Percentiles rank a stretch among this genome's conserved stretches.
phyloP scores from a whole-genome alignment of 768 basidiomycete genomes.

The Suillus clintonianus region DNA sequence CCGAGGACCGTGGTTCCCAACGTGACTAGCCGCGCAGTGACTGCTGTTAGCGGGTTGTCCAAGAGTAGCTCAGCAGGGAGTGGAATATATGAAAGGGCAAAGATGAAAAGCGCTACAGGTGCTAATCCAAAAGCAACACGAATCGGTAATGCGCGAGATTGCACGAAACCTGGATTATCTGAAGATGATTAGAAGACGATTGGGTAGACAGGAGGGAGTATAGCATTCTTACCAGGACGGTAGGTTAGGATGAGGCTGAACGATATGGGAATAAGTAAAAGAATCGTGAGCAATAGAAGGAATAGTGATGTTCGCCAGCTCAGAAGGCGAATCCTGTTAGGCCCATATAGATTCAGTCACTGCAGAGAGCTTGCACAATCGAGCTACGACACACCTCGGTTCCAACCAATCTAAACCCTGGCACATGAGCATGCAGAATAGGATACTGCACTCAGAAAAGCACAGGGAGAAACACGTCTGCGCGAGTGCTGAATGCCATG shows the following conservation, averaged over 20 bases:
- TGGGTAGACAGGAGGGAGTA: not conserved
- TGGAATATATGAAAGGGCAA: slow-evolving; percentile 66
- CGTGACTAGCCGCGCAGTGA: slow-evolving; percentile 66
- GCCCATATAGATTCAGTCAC: not conserved
- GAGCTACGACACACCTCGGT: slow-evolving; percentile 45
- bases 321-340: slow-evolving; percentile 55
- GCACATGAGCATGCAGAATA: slow-evolving; percentile 73
- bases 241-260: slow-evolving; percentile 59
- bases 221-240: slow-evolving; percentile 28
- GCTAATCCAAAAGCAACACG: slow-evolving; percentile 46
- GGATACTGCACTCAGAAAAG: slow-evolving; percentile 72
- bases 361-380: slow-evolving; percentile 1
- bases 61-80: slow-evolving; percentile 53
- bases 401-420: slow-evolving; percentile 62
- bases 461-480: slow-evolving; percentile 64
- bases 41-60: slow-evolving; percentile 46
- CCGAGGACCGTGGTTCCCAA: slow-evolving; percentile 82
- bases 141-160: slow-evolving; percentile 31
- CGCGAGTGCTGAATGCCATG: slow-evolving; percentile 58
- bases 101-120: slow-evolving; percentile 56
- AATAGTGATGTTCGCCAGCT: slow-evolving; percentile 72
- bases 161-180: slow-evolving; percentile 3
- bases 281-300: slow-evolving; percentile 58
- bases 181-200: not conserved
- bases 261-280: slow-evolving; percentile 68